Evolutionary conservation across 2,329 filamentous ascomycete species (phyloP).

Genomic region (Clonostachys byssicola): DNA sequence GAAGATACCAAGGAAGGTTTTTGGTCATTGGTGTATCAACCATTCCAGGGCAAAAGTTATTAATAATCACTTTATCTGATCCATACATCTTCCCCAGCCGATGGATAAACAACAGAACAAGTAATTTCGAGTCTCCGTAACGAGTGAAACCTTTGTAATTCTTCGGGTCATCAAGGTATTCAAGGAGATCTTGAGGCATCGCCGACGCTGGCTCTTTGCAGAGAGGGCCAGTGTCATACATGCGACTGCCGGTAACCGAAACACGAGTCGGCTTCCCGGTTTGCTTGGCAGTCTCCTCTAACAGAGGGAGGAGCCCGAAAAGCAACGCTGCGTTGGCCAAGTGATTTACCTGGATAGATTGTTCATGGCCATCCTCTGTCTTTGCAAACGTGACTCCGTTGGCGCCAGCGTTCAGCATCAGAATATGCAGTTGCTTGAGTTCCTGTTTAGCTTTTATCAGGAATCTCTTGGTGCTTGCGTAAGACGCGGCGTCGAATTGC

Average conservation of each 20-base stretch:
- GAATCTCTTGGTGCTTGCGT: conserved; percentile 5
- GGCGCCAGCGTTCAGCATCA: conserved; percentile 26
- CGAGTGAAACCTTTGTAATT: conserved; percentile 2
- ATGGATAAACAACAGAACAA: neutral
- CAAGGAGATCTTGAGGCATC: neutral
- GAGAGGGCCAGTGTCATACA: neutral
- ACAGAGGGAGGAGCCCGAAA: neutral
- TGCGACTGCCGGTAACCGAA: neutral
- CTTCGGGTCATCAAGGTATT: neutral
- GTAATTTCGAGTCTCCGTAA: conserved; percentile 4
- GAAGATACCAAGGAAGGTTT: neutral
- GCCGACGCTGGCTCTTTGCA: neutral
- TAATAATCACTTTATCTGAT: conserved; percentile 1
- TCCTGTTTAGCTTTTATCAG: conserved; percentile 9
- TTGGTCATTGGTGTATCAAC: conserved; percentile 4
- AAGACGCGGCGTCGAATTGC: neutral
- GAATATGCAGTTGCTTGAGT: conserved; percentile 31
- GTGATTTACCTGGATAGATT: neutral
- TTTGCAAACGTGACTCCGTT: neutral
- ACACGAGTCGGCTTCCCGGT: neutral
- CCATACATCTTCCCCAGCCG: neutral
- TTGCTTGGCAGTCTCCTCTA: neutral
- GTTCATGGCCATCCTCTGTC: neutral
- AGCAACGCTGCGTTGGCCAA: neutral
- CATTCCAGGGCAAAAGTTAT: conserved; percentile 5